Evolutionary conservation across 495 filamentous ascomycete species (phyloP).

Genomic region (Tuber umbilicatum): DNA sequence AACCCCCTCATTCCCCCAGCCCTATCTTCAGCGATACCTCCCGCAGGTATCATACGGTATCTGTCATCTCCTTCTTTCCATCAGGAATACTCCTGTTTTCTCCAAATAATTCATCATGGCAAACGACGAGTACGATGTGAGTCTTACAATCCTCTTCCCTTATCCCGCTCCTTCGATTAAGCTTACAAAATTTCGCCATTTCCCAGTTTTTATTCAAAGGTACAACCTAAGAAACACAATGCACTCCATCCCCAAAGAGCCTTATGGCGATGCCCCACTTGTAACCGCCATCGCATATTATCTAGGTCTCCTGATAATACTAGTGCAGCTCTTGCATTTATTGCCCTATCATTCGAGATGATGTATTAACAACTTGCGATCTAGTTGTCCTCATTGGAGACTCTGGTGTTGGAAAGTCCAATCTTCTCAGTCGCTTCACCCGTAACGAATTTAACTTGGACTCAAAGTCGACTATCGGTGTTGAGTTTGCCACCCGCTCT

Average conservation of each 20-base stretch:
- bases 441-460: conserved; percentile 99
- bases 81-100: conserved; percentile 22
- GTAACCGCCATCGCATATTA: conserved; percentile 15
- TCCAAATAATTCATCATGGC: conserved; percentile 61
- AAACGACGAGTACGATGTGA: conserved; percentile 99
- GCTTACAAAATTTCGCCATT: conserved; percentile 30
- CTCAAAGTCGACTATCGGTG: conserved; percentile 99
- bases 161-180: conserved; percentile 7
- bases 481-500: conserved; percentile 96
- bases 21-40: conserved; percentile 22
- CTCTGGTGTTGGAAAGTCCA: conserved; percentile 98
- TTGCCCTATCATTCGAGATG: neutral
- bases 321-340: conserved; percentile 6
- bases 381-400: conserved; percentile 97
- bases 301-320: conserved; percentile 14
- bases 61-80: conserved; percentile 30
- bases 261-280: conserved; percentile 33
- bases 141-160: conserved; percentile 42
- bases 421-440: conserved; percentile 97
- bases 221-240: conserved; percentile 45
- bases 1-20: neutral
- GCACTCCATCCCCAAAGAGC: conserved; percentile 37
- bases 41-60: conserved; percentile 14
- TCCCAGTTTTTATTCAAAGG: conserved; percentile 98
- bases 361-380: conserved; percentile 43